Evolutionary conservation across 352 stramenopile genomes (phyloP), one percentile per base, ranked within the genome.

Genomic region (Globisporangium canariense): DNA sequence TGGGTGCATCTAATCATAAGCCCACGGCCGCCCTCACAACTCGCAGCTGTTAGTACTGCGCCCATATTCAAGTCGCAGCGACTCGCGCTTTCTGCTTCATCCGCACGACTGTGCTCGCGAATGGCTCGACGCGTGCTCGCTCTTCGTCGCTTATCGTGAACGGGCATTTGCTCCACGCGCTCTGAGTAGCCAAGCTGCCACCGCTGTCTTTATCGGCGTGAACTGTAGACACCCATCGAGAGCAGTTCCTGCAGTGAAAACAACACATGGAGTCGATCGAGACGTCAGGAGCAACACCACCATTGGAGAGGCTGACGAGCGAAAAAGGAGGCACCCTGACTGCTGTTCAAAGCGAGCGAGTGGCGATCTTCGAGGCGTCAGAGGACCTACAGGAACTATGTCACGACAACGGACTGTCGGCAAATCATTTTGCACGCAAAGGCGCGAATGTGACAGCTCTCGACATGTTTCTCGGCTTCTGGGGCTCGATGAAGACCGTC

Each of bases 401-500:
- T 58, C 70, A 66, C 18, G 82, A 86, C 47, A 92, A 94, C 25
- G 85, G 85, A 7, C 61, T 94, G 7, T 74, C 74, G 1, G 64
- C 60, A 2, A 70, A 66, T 20, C 81, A 90, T 47, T 94, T 94
- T 55, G 79, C 73, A 18, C 73, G 75, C 16, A 76, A 70, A 36
- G 71, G 64, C 22, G 67, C 76, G 7, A 54, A 38, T 0, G 71
- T 94, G 34, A 72, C 68, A 13, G 52, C 68, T 32, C 59, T 92
- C 25, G 83, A 92, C 43, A 82, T 89, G 78, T 94, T 94, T 71
- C 67, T 94, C 6, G 85, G 85, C 16, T 92, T 91, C 49, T 94
- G 85, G 83, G 41, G 62, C 25, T 87, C 70, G 16, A 92, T 95
- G 84, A 72, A 75, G 56, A 79, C 73, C 46, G 75, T 91, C 32